These are phyloP conservation scores for Chytriomyces hyalinus DNA, from an alignment of 192 early-diverging fungal species.

Conservation along the genomic window DNA sequence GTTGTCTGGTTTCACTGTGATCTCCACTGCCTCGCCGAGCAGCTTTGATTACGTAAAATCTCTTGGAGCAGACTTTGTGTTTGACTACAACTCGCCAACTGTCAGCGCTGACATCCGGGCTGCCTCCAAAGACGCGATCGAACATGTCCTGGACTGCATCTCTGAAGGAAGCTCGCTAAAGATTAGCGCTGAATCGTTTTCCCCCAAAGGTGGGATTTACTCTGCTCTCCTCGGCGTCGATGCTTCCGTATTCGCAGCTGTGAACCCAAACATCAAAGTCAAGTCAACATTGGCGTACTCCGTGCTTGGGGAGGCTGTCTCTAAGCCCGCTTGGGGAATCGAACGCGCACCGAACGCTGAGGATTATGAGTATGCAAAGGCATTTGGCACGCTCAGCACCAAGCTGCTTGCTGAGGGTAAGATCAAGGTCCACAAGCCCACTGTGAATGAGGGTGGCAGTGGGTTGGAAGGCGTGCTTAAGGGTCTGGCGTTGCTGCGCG, in stretches of 20 bases:
- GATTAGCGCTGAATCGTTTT: slow-evolving; percentile 27
- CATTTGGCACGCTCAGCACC: slow-evolving; percentile 28
- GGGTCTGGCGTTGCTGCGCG: slow-evolving; percentile 35
- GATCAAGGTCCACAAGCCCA: slow-evolving; percentile 31
- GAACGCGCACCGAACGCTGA: slow-evolving; percentile 9
- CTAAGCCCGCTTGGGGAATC: slow-evolving; percentile 7
- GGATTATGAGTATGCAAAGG: slow-evolving; percentile 26
- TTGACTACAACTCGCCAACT: slow-evolving; percentile 41
- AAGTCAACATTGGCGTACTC: slow-evolving; percentile 39
- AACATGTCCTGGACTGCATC: slow-evolving; percentile 33
- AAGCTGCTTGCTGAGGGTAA: slow-evolving; percentile 33
- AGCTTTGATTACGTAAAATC: slow-evolving; percentile 25
- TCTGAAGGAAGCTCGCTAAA: slow-evolving; percentile 31
- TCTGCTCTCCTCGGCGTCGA: neutral
- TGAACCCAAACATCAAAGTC: slow-evolving; percentile 8
- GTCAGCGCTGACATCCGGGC: slow-evolving; percentile 30
- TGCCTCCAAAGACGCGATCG: slow-evolving; percentile 26
- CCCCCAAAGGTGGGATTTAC: neutral
- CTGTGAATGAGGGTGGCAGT: slow-evolving; percentile 8
- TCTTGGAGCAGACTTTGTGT: slow-evolving; percentile 36
- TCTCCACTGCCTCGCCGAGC: slow-evolving; percentile 35
- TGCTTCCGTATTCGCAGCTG: neutral
- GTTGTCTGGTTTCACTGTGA: slow-evolving; percentile 28
- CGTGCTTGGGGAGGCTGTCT: slow-evolving; percentile 30
- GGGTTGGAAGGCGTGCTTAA: slow-evolving; percentile 31